Base-by-base conservation (phyloP, 2,329 filamentous ascomycete species). In the Trichoderma cornu-damae region DNA sequence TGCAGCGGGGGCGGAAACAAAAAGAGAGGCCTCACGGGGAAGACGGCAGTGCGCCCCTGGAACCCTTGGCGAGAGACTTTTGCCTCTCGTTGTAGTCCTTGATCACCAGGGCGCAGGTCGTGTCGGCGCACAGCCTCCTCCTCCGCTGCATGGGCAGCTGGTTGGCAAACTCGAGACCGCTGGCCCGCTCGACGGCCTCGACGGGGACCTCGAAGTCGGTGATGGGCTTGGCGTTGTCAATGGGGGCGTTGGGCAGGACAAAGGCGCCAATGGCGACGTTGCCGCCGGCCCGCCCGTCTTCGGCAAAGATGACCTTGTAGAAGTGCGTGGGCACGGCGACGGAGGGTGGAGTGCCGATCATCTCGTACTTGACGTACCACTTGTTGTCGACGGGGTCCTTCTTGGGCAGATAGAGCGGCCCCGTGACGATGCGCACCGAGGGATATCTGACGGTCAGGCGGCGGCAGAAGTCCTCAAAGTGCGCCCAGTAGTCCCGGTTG, bases 401-500 rank as follows among this genome's bases (percentile, higher is more conserved):
- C 72, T 88, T 88, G 8, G 94, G 94, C 20, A 99, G 82, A 74
- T 99, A 99, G 42, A 99, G 75, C 2, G 94, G 94, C 0, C 94
- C 94, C 0, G 94, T 99, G 57, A 96, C 90, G 64, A 97, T 87
- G 61, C 94, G 82, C 24, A 99, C 93, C 40, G 83, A 88, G 1
- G 93, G 92, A 69, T 96, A 99, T 54, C 78, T 81, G 46, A 78
- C 75, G 1, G 92, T 93, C 63, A 99, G 78, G 16, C 90, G 79
- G 8, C 94, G 84, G 75, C 93, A 96, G 69, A 97, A 99, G 69
- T 96, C 93, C 76, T 99, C 94, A 64, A 99, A 92, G 72, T 99
- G 94, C 35, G 94, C 89, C 94, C 94, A 99, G 82, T 99, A 99
- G 76, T 99, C 94, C 51, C 94, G 83, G 77, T 99, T 99, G 80